Base-by-base conservation (phyloP, 1,284 basidiomycete genomes). In the Coniferiporia sulphurascens region DNA sequence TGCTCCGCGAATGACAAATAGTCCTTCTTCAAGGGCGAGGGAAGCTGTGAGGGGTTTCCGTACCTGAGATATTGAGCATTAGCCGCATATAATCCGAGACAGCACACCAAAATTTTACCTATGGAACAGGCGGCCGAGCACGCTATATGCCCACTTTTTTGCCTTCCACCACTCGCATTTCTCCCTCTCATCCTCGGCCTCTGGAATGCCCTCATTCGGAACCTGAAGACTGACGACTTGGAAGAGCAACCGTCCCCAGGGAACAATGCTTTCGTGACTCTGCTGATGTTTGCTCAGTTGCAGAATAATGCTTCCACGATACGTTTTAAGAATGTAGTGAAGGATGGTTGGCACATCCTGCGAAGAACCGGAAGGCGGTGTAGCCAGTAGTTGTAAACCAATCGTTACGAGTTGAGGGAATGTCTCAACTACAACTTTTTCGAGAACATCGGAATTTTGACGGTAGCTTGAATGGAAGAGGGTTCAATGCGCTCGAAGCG, bases 131-230 rank as follows among this genome's bases (percentile, higher is more conserved):
- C 86, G 76, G 17, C 87, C 87, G 8, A 93, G 76, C 46, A 83
- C 84, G 36, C 80, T 83, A 69, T 87, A 93, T 1, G 92, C 88
- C 91, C 92, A 93, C 69, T 95, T 95, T 74, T 94, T 95, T 4
- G 87, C 82, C 68, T 87, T 89, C 86, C 89, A 91, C 92, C 92
- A 95, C 65, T 91, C 87, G 58, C 78, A 83, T 53, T 77, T 77
- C 71, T 94, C 90, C 44, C 87, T 77, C 35, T 89, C 87, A 4
- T 91, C 88, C 62, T 84, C 79, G 61, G 89, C 83, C 34, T 81
- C 81, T 1, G 89, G 87, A 0, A 91, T 81, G 19, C 76, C 82
- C 1, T 84, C 82, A 52, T 76, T 72, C 0, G 89, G 86, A 41
- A 93, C 74, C 58, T 80, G 77, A 36, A 91, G 73, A 64, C 87